A percentile compares a stretch with the other conserved stretches of the same genome.
phyloP scores from a whole-genome alignment of 2,329 filamentous ascomycete species.

The Botrytis sinoallii region DNA sequence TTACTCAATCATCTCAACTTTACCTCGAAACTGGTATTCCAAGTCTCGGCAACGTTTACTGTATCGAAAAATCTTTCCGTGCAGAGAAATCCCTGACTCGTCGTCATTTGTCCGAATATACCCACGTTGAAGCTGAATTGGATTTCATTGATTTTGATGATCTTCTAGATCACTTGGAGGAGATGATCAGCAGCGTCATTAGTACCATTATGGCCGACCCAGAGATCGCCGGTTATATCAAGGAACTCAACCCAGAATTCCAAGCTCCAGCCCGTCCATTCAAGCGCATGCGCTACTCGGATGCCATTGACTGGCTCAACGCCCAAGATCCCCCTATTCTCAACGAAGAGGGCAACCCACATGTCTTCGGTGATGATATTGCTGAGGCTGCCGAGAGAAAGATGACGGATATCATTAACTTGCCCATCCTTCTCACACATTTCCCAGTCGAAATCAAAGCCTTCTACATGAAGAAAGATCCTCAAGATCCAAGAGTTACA shows the following conservation, averaged over 20 bases:
- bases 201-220: constrained; percentile 73
- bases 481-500: constrained; percentile 75
- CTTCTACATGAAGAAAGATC: constrained; percentile 97
- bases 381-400: constrained; percentile 93
- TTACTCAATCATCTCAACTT: constrained; percentile 95
- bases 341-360: constrained; percentile 88
- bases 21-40: constrained; percentile 95
- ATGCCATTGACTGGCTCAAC: constrained; percentile 91
- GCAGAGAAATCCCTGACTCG: constrained; percentile 94
- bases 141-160: constrained; percentile 94
- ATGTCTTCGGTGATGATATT: constrained; percentile 95
- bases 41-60: constrained; percentile 91
- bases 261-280: constrained; percentile 79
- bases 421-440: constrained; percentile 92
- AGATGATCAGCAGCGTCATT: constrained; percentile 61
- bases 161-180: constrained; percentile 81
- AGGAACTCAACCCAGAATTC: constrained; percentile 90
- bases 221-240: constrained; percentile 67
- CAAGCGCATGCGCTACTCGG: constrained; percentile 89
- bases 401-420: constrained; percentile 97
- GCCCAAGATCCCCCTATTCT: constrained; percentile 75
- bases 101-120: constrained; percentile 93
- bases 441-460: constrained; percentile 98
- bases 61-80: constrained; percentile 97
- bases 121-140: constrained; percentile 92